Conservation (phyloP, 73 alveolate genomes). For the Paramecium primaurelia region DNA sequence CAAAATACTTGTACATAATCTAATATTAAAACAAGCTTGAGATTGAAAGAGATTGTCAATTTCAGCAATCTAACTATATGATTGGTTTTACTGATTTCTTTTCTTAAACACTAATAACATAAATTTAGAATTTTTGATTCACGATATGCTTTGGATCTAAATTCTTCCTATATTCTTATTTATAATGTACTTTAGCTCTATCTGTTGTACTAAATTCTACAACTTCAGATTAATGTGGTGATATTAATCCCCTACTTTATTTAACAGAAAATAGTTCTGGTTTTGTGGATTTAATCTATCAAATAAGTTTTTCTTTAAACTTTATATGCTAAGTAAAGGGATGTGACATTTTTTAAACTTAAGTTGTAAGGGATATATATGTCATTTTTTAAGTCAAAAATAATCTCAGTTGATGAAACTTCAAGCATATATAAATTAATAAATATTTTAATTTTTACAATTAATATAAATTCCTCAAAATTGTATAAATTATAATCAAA, state of each 20-base stretch:
- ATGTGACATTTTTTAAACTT: background rate
- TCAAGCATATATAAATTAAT: background rate
- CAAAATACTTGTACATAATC: background rate
- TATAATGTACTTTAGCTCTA: background rate
- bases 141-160: background rate
- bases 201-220: conserved; percentile 18
- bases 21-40: background rate
- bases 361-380: background rate
- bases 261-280: background rate
- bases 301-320: background rate
- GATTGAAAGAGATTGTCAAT: background rate
- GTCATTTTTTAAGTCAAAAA: background rate
- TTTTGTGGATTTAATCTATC: conserved; percentile 11
- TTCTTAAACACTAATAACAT: background rate
- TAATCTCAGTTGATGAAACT: background rate
- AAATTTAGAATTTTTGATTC: background rate
- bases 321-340: background rate
- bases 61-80: background rate
- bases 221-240: background rate
- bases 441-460: background rate
- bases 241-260: background rate
- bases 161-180: background rate
- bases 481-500: background rate
- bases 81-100: background rate
- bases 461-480: background rate